phyloP scores from a whole-genome alignment of 2,329 filamentous ascomycete species.

The Pestalotiopsis sp. region DNA sequence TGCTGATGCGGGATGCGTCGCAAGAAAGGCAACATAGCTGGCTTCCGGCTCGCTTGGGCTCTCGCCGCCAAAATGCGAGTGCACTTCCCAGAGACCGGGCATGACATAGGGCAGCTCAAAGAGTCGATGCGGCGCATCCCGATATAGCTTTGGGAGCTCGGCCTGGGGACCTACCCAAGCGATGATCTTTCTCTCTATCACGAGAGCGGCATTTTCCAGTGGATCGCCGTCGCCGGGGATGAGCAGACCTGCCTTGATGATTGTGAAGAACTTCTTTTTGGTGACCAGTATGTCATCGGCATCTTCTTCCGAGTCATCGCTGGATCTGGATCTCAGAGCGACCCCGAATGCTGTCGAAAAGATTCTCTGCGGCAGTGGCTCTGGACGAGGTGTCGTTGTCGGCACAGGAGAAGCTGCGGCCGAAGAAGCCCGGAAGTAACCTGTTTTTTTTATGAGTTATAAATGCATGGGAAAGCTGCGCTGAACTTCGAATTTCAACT shows the following conservation, averaged over 20 bases:
- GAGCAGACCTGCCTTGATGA: slow-evolving; percentile 35
- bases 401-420: neutral
- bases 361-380: slow-evolving; percentile 14
- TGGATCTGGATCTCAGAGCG: slow-evolving; percentile 22
- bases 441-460: neutral
- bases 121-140: slow-evolving; percentile 24
- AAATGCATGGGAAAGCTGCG: neutral
- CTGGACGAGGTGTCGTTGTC: neutral
- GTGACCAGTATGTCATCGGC: neutral
- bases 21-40: slow-evolving; percentile 22
- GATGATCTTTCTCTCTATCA: slow-evolving; percentile 38
- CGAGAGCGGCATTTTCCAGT: slow-evolving; percentile 33
- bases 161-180: slow-evolving; percentile 38
- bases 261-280: slow-evolving; percentile 33
- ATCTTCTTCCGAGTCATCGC: neutral
- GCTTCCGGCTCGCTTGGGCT: slow-evolving; percentile 17
- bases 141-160: slow-evolving; percentile 32
- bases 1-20: slow-evolving; percentile 31
- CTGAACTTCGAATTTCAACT: neutral
- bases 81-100: slow-evolving; percentile 39
- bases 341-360: slow-evolving; percentile 34
- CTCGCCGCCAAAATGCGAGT: slow-evolving; percentile 33
- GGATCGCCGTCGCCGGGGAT: slow-evolving; percentile 42
- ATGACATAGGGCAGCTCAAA: slow-evolving; percentile 33
- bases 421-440: slow-evolving; percentile 8